A percentile compares a stretch with the other conserved stretches of the same genome.
phyloP scores from a whole-genome alignment of 2,329 filamentous ascomycete genomes.

The Calonectria fujianensis region DNA sequence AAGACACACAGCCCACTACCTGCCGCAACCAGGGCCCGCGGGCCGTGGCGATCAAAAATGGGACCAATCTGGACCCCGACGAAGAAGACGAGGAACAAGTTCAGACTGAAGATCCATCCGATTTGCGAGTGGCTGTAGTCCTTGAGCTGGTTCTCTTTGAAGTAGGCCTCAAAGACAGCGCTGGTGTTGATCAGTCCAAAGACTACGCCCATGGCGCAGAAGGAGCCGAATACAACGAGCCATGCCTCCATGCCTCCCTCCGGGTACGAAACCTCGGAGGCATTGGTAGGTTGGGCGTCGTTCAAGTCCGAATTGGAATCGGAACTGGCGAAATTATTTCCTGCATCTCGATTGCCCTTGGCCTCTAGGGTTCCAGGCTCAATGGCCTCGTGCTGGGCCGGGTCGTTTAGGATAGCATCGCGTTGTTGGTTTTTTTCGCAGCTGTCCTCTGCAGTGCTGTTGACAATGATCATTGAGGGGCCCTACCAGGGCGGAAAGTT shows the following conservation, averaged over 20 bases:
- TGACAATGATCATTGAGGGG: constrained; percentile 19
- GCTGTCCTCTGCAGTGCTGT: constrained; percentile 23
- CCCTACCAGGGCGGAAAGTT: not conserved
- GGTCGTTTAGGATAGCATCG: too few species aligned
- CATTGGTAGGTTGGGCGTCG: not conserved
- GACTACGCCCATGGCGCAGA: constrained; percentile 77
- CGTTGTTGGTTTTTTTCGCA: constrained; percentile 26
- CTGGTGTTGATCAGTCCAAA: constrained; percentile 80
- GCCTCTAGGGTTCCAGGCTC: not conserved
- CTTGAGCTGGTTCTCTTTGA: constrained; percentile 82
- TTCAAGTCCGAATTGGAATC: not conserved
- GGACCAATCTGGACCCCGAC: constrained; percentile 89
- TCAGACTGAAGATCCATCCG: constrained; percentile 92
- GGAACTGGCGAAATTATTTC: not conserved
- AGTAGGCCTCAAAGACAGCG: constrained; percentile 81
- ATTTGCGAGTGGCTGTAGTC: constrained; percentile 79
- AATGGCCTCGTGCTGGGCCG: not conserved
- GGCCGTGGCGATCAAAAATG: constrained; percentile 85
- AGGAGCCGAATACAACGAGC: constrained; percentile 82
- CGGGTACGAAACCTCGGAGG: constrained; percentile 18
- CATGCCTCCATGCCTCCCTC: constrained; percentile 82
- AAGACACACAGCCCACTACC: constrained; percentile 78
- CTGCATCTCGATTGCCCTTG: not conserved
- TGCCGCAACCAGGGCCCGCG: constrained; percentile 77
- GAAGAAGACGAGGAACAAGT: constrained; percentile 88